phyloP scores from a whole-genome alignment of 1,284 basidiomycete species.

The Sanguinoderma infundibulare region DNA sequence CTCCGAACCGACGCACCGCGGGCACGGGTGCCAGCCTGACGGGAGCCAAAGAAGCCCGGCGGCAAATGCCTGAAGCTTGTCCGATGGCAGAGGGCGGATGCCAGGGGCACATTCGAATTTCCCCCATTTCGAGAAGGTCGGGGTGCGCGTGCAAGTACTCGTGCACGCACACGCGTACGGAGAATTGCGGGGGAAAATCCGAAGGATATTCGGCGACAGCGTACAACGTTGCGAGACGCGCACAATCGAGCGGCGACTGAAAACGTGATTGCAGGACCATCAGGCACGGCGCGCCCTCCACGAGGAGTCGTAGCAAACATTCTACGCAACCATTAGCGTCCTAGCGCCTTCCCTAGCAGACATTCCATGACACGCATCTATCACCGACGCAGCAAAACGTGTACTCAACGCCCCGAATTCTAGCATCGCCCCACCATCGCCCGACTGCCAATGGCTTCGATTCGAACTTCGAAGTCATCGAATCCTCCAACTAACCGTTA shows the following conservation, averaged over 20 bases:
- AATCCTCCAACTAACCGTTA: not conserved
- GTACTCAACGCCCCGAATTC: not conserved
- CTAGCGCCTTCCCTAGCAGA: constrained; percentile 5
- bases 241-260: constrained; percentile 2
- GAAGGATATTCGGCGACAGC: not conserved
- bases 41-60: not conserved
- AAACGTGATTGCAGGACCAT: not conserved
- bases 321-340: constrained; percentile 11
- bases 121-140: not conserved
- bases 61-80: constrained; percentile 13
- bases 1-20: not conserved
- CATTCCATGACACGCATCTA: not conserved
- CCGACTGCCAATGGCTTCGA: not conserved
- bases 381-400: not conserved
- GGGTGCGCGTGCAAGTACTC: not conserved
- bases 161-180: not conserved
- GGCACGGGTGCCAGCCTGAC: not conserved
- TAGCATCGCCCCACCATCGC: not conserved
- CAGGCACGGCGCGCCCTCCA: not conserved
- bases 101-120: too few species aligned
- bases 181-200: not conserved
- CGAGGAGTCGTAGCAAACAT: not conserved
- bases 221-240: not conserved
- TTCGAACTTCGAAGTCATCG: not conserved
- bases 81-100: constrained; percentile 1